phyloP scores from a whole-genome alignment of 2,329 filamentous ascomycete species.

The Sphaerostilbella broomeana region DNA sequence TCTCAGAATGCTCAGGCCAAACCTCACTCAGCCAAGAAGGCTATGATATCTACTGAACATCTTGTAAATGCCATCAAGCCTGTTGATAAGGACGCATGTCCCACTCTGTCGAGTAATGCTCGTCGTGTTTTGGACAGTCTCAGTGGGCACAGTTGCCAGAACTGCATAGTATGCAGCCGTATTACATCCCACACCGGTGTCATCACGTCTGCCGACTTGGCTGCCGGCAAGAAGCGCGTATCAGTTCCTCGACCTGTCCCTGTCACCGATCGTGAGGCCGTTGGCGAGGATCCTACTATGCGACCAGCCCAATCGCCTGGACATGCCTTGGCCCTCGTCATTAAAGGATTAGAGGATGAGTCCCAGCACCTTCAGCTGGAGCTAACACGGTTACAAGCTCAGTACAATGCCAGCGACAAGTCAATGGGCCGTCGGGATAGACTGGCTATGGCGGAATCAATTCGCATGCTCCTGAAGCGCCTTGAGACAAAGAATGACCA shows the following conservation, averaged over 20 bases:
- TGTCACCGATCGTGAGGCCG: slow-evolving; percentile 54
- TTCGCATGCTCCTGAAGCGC: slow-evolving; percentile 54
- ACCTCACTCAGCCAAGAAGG: slow-evolving; percentile 22
- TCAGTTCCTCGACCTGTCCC: slow-evolving; percentile 58
- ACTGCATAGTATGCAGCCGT: slow-evolving; percentile 52
- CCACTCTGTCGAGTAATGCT: slow-evolving; percentile 46
- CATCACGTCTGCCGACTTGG: slow-evolving; percentile 32
- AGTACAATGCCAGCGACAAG: slow-evolving; percentile 62
- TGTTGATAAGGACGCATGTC: slow-evolving; percentile 28
- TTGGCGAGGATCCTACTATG: slow-evolving; percentile 46
- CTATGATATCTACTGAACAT: slow-evolving; percentile 19
- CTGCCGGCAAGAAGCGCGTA: slow-evolving; percentile 50
- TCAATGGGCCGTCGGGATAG: slow-evolving; percentile 59
- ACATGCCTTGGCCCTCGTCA: slow-evolving; percentile 70
- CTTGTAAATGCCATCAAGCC: slow-evolving; percentile 20
- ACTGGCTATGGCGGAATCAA: slow-evolving; percentile 51
- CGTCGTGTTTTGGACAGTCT: slow-evolving; percentile 47
- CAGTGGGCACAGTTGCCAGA: slow-evolving; percentile 48
- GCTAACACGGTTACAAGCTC: slow-evolving; percentile 53
- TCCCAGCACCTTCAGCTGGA: slow-evolving; percentile 67
- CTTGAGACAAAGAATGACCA: slow-evolving; percentile 71
- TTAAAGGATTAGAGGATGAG: slow-evolving; percentile 77
- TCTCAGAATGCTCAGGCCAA: slow-evolving; percentile 21
- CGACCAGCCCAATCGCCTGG: slow-evolving; percentile 64
- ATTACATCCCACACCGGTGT: slow-evolving; percentile 41